Conservation (phyloP, 208 protist species). For the Wallacemonas sp. region DNA sequence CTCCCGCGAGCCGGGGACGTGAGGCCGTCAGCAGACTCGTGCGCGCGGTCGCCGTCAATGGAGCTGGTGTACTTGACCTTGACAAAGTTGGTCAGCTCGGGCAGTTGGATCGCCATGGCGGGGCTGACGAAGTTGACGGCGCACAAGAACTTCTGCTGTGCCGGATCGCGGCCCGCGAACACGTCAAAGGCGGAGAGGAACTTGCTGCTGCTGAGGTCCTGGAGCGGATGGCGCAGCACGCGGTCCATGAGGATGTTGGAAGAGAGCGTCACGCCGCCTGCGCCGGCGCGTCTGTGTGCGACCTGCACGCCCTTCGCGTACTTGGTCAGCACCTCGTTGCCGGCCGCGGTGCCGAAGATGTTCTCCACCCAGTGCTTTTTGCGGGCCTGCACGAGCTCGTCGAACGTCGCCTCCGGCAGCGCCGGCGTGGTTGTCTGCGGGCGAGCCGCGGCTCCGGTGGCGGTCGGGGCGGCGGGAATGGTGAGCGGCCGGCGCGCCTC, state of each 20-base stretch:
- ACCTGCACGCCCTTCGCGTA: conserved; percentile 7
- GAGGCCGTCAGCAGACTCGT: neutral
- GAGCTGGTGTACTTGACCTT: conserved; percentile 81
- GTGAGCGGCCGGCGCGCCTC: too few species aligned
- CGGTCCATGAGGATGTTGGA: conserved; percentile 55
- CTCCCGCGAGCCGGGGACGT: neutral
- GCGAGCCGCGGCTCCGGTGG: too few species aligned
- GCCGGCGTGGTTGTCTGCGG: neutral
- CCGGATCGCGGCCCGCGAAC: conserved; percentile 60
- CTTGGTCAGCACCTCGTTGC: conserved; percentile 3
- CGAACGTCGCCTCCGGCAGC: neutral
- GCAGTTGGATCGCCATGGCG: conserved; percentile 59
- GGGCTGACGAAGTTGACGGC: conserved; percentile 82
- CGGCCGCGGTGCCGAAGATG: conserved; percentile 46
- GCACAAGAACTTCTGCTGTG: conserved; percentile 76
- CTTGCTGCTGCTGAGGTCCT: conserved; percentile 70
- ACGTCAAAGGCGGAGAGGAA: conserved; percentile 80
- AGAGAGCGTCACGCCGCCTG: conserved; percentile 23
- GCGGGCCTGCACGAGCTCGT: conserved; percentile 22
- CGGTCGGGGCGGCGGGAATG: too few species aligned
- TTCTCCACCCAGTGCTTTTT: conserved; percentile 58
- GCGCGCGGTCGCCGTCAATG: conserved; percentile 11
- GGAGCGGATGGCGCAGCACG: conserved; percentile 68
- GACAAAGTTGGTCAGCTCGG: conserved; percentile 68
- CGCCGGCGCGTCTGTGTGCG: conserved; percentile 14